Base-by-base conservation (phyloP, 2,329 filamentous ascomycete species). In the Claviceps sorghi region DNA sequence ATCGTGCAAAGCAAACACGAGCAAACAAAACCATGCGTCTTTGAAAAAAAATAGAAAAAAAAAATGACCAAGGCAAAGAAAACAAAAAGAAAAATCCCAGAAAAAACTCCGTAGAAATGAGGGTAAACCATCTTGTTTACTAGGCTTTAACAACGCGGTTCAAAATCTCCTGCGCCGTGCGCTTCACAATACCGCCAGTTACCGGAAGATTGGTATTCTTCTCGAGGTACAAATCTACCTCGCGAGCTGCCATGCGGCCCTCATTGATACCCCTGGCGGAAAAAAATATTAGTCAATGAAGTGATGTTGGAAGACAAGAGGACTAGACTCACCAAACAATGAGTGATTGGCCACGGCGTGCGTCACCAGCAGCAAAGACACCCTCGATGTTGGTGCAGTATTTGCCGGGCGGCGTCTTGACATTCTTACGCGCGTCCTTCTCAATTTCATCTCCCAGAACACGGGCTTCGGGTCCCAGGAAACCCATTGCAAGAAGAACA, bases 401-500 rank as follows among this genome's bases (percentile, higher is more conserved):
- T 65, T 90, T 84, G 60, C 89, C 89, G 51, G 84, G 77, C 32
- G 88, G 76, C 9, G 91, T 96, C 83, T 96, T 96, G 72, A 96
- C 84, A 68, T 96, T 97, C 80, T 95, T 95, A 64, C 91, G 83
- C 50, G 80, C 78, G 65, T 97, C 91, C 68, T 89, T 89, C 72
- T 96, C 90, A 57, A 97, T 84, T 42, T 86, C 79, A n/a, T 88
- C 83, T 49, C 87, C 88, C 42, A 96, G 78, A 41, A 95, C 82
- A 58, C 88, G 85, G 59, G 87, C 87, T 72, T 97, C 91, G 7
- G 90, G 90, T 10, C 91, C 91, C 57, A 96, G 72, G 84, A 97
- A 97, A 65, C 91, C 91, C 91, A 97, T 96, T 50, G 91, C 95
- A 48, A 97, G 76, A 45, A 96, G 80, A 45, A 97, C 90, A 42